Percentiles rank a stretch among this genome's conserved stretches.
Conservation (phyloP, 2,329 filamentous ascomycete genomes). For the Drechslerella dactyloides region DNA sequence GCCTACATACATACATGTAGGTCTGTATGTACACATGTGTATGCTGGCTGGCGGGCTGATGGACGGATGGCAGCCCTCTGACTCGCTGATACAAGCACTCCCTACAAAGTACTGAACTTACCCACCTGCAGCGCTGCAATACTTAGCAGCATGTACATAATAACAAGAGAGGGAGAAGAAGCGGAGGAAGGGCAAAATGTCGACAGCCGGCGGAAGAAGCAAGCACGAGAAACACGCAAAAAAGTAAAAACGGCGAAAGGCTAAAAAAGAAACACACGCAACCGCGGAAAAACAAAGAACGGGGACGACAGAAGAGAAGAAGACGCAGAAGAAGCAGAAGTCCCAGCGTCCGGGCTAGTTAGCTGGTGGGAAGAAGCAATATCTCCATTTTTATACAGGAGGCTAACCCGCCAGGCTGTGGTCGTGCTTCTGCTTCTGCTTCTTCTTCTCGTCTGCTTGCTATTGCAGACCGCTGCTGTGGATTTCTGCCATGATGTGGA, state of each 20-base stretch:
- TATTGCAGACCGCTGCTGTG: too few relatives aligned
- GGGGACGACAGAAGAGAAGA: not conserved
- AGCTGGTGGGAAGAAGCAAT: conserved; percentile 37
- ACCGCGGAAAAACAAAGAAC: conserved; percentile 1
- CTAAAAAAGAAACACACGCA: conserved; percentile 1
- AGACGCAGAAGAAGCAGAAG: not conserved
- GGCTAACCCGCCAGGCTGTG: conserved; percentile 39
- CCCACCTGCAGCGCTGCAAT: too few relatives aligned
- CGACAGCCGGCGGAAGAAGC: conserved; percentile 4
- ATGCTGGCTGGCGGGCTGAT: conserved; percentile 8
- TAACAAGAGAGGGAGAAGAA: too few relatives aligned
- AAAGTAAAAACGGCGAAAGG: conserved; percentile 2
- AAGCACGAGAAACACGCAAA: not conserved
- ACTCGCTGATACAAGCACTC: conserved; percentile 52
- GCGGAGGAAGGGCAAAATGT: too few relatives aligned
- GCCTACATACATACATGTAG: too few relatives aligned
- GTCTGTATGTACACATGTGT: too few relatives aligned
- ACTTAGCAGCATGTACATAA: too few relatives aligned
- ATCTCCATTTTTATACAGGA: conserved; percentile 17
- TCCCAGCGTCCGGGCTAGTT: not conserved
- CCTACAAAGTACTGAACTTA: too few relatives aligned
- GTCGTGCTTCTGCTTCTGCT: conserved; percentile 21
- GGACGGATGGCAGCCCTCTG: conserved; percentile 23
- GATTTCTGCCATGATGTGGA: not conserved
- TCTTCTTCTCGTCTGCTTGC: too few relatives aligned